Conservation (phyloP, 2,329 filamentous ascomycete genomes). For the Alternaria consortialis region DNA sequence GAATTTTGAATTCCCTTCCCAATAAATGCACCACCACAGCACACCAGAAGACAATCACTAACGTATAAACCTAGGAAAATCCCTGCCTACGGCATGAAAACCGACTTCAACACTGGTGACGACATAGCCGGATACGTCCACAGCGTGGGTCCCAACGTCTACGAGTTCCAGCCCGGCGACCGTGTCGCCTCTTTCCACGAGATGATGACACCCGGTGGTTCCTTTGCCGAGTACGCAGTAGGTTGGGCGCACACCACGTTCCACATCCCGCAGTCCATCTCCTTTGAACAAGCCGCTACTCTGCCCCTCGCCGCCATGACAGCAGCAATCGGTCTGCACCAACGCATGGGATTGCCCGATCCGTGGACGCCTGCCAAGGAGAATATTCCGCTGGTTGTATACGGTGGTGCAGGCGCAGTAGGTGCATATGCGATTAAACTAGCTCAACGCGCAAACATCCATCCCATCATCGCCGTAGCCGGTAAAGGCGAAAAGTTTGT, state of each 20-base stretch:
- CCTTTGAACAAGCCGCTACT: conserved; percentile 62
- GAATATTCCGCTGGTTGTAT: conserved; percentile 50
- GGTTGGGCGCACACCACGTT: conserved; percentile 66
- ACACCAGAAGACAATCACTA: not conserved
- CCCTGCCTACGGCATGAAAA: conserved; percentile 22
- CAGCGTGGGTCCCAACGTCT: conserved; percentile 63
- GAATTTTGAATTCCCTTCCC: not conserved
- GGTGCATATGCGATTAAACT: conserved; percentile 55
- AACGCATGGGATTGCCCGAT: conserved; percentile 52
- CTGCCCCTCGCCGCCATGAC: conserved; percentile 59
- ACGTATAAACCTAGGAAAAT: conserved; percentile 36
- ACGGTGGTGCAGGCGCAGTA: conserved; percentile 54
- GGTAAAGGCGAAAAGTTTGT: conserved; percentile 52
- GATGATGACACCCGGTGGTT: conserved; percentile 62
- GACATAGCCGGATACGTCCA: conserved; percentile 66
- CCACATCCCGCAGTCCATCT: conserved; percentile 59
- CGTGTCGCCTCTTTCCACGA: conserved; percentile 66
- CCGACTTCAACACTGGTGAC: conserved; percentile 59
- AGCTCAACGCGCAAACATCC: conserved; percentile 50
- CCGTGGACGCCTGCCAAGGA: conserved; percentile 49
- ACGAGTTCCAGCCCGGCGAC: conserved; percentile 66
- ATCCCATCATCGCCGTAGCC: conserved; percentile 55
- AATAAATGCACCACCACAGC: no score
- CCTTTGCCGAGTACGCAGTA: conserved; percentile 70
- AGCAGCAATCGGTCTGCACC: conserved; percentile 56